phyloP scores from a whole-genome alignment of 2,329 filamentous ascomycete species.

The Sporothrix sp. region DNA sequence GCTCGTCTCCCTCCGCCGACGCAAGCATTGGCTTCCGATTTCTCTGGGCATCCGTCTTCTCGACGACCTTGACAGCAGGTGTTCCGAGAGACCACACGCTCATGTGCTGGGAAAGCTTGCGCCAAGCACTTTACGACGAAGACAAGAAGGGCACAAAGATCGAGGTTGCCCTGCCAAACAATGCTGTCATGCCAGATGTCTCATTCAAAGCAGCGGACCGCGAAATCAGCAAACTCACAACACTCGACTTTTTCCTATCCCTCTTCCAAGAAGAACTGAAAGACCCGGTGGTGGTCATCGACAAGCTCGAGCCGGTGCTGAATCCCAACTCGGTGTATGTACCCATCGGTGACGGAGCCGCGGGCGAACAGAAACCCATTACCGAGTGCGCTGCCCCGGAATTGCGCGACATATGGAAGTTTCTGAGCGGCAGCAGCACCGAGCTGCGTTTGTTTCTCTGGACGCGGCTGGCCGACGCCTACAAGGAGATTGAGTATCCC shows the following conservation, averaged over 20 bases:
- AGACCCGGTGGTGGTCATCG: conserved; percentile 76
- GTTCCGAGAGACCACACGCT: conserved; percentile 47
- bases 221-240: conserved; percentile 85
- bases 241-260: conserved; percentile 90
- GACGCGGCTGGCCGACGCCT: conserved; percentile 84
- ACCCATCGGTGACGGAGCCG: conserved; percentile 3
- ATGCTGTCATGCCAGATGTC: conserved; percentile 77
- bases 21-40: conserved; percentile 47
- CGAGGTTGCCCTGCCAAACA: conserved; percentile 64
- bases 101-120: conserved; percentile 48
- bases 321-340: conserved; percentile 55
- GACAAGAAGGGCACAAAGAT: conserved; percentile 25
- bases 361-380: conserved; percentile 29
- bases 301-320: conserved; percentile 83
- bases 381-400: conserved; percentile 45
- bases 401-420: conserved; percentile 72
- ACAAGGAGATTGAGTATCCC: conserved; percentile 70
- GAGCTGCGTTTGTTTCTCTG: conserved; percentile 80
- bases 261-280: conserved; percentile 77
- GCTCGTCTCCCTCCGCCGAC: conserved; percentile 25
- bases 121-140: conserved; percentile 37
- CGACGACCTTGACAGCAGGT: conserved; percentile 42
- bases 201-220: conserved; percentile 76
- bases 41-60: conserved; percentile 47
- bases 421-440: conserved; percentile 70